Base-by-base conservation (phyloP, 2,329 filamentous ascomycete genomes). In the Acephala macrosclerotiorum region DNA sequence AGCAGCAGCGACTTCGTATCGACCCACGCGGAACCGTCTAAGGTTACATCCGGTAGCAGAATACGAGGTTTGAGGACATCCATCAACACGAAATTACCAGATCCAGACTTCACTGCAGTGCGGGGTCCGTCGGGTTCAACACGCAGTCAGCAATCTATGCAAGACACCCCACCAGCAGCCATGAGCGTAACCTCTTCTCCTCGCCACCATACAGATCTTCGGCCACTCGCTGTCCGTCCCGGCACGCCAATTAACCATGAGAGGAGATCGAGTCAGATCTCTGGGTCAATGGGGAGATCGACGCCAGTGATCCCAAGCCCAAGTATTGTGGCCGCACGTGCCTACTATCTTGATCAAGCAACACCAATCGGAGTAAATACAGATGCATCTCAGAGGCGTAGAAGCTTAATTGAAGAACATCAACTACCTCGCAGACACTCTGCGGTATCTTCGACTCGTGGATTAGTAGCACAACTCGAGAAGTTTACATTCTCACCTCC, bases 321-420 rank as follows among this genome's bases (percentile, higher is more conserved):
- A 36, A 74, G 64, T 53, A 61, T 73, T 6, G 61, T 71, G 11
- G 71, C 71, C 63, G 74, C 73, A 57, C 73, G 63, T 58, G 68
- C 73, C 7, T 75, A 70, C 60, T 71, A 64, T 58, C 58, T 70
- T 12, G 66, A 73, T 47, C 59, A 61, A 14, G 49, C 68, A 62
- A 59, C 61, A 60, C 64, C 65, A 61, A 67, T 67, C 47, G 64
- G 58, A 22, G 51, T 55, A 38, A 51, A 60, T 8, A n/a, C 20
- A 36, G 58, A 65, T 55, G 63, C 66, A 45, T 38, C 33, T 3
- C 64, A 65, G 61, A 65, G 67, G 58, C 67, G 65, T 26, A 63
- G 49, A 69, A 70, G 62, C 63, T 67, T 68, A 58, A 42, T 66
- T 35, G 66, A 69, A 68, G 57, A 11, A 18, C 61, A 66, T 14